Percentiles rank a stretch among this genome's conserved stretches.
Evolutionary conservation across 139 green algal genomes (phyloP).

Genomic region (Chlamydomonas schloesseri): DNA sequence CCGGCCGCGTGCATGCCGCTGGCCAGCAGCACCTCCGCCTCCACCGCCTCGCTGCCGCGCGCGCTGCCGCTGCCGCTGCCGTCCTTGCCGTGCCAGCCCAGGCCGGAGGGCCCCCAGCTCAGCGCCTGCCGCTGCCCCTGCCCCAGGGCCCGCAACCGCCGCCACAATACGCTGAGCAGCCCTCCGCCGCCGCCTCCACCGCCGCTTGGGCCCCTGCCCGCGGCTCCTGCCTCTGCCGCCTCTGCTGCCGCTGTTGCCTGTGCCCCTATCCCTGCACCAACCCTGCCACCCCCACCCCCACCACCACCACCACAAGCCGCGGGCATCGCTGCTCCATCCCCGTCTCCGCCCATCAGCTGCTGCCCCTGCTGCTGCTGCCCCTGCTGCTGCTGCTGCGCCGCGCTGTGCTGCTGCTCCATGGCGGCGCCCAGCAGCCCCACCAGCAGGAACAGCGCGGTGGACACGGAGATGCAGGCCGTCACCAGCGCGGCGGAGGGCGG

Average conservation of each 20-base stretch:
- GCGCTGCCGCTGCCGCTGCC: background rate
- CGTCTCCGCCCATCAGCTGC: too few relatives aligned
- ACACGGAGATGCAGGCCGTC: constrained; percentile 13
- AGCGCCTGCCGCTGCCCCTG: too few relatives aligned
- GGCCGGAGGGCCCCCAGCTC: too few relatives aligned
- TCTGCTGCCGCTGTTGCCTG: too few relatives aligned
- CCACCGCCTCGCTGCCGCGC: background rate
- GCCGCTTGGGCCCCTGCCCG: too few relatives aligned
- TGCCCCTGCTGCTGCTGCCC: too few relatives aligned
- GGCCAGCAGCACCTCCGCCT: constrained; percentile 21
- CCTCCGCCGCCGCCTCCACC: too few relatives aligned
- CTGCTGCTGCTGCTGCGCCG: too few relatives aligned
- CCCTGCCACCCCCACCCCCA: background rate
- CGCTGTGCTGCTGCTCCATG: constrained; percentile 8
- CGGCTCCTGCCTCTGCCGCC: too few relatives aligned
- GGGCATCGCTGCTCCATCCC: too few relatives aligned
- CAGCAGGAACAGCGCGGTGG: background rate
- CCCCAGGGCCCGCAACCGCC: too few relatives aligned
- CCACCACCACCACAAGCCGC: background rate
- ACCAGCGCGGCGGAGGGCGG: constrained; percentile 28
- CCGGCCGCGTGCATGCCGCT: constrained; percentile 22
- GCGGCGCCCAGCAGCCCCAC: background rate
- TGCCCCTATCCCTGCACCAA: background rate
- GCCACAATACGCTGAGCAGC: too few relatives aligned
- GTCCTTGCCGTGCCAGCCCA: background rate